Percentiles rank a stretch among this genome's conserved stretches.
Evolutionary conservation across 1,139 yeast species (phyloP).

Genomic region (Protomyces macrosporus): DNA sequence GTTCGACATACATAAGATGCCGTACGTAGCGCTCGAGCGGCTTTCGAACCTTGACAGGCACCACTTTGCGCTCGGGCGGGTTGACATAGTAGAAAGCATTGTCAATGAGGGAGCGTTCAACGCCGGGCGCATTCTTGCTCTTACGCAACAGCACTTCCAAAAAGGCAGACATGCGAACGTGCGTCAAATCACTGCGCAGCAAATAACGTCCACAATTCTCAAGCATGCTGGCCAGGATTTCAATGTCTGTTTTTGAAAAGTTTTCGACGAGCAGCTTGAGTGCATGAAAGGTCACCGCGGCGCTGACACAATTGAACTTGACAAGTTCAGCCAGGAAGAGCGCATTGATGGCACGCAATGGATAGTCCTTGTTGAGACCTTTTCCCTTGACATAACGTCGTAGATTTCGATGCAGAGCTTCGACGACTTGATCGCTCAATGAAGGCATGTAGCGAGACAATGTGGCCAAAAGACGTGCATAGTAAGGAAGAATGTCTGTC

Average conservation of each 20-base stretch:
- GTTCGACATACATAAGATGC: constrained; percentile 45
- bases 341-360: constrained; percentile 47
- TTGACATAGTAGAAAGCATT: constrained; percentile 56
- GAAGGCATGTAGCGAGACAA: constrained; percentile 50
- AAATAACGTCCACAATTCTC: constrained; percentile 72
- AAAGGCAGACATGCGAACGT: constrained; percentile 58
- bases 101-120: constrained; percentile 56
- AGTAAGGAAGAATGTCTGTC: constrained; percentile 42
- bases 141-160: constrained; percentile 52
- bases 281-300: constrained; percentile 59
- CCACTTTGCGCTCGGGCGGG: constrained; percentile 48
- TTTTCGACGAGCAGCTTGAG: constrained; percentile 49
- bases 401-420: constrained; percentile 55
- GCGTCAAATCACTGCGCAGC: constrained; percentile 56
- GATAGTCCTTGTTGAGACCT: constrained; percentile 44
- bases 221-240: constrained; percentile 59
- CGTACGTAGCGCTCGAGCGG: constrained; percentile 38
- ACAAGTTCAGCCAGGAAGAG: constrained; percentile 68
- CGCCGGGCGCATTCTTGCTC: constrained; percentile 49
- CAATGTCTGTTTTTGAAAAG: constrained; percentile 57
- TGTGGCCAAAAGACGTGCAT: constrained; percentile 64
- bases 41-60: constrained; percentile 35
- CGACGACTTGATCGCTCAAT: constrained; percentile 53
- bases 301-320: constrained; percentile 71
- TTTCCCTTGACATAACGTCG: constrained; percentile 36